Evolutionary conservation across 306 rosid genomes (phyloP), one percentile per base, ranked within the genome.

Genomic region (Casuarina glauca): DNA sequence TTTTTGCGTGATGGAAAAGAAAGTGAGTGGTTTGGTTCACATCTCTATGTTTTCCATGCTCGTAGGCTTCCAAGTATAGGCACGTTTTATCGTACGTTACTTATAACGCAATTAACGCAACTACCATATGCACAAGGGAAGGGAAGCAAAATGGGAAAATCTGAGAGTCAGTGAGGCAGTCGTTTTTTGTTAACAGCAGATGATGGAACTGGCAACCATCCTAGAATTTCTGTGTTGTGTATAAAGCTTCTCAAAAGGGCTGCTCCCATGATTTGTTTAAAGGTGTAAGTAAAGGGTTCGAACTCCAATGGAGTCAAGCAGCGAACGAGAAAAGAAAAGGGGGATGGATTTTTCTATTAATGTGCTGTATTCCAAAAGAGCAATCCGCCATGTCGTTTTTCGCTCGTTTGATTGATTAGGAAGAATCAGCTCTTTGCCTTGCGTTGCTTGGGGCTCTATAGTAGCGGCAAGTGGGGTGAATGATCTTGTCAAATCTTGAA

Each of bases 1-100:
- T 9, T 39, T 46, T n/a, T 26, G 15, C 26, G 82, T 4, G 79
- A 71, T 49, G 60, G 76, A 43, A 68, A 74, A 74, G 46, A 61
- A 64, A 26, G 32, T 26, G 32, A 26, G 32, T 26, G 20, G 78
- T 64, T 17, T 50, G 49, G 38, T 36, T 15, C 6, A 54, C 26
- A 32, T 8, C 48, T 60, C 51, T 58, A 2, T 9, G 61, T 19
- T 73, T 55, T 26, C n/a, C 63, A 7, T n/a, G 61, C 61, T 17
- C 61, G 6, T 54, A 54, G 61, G n/a, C 20, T 54, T 52, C 2
- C 4, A 53, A 39, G 1, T 35, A 43, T 55, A 44, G 70, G 81
- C 17, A 4, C 6, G 7, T 54, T 17, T n/a, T 1, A 26, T 26
- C 32, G 32, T 26, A 26, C 32, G 32, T 26, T 26, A 26, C 32